phyloP scores from a whole-genome alignment of 345 rosid genomes.

The Salix dunnii region DNA sequence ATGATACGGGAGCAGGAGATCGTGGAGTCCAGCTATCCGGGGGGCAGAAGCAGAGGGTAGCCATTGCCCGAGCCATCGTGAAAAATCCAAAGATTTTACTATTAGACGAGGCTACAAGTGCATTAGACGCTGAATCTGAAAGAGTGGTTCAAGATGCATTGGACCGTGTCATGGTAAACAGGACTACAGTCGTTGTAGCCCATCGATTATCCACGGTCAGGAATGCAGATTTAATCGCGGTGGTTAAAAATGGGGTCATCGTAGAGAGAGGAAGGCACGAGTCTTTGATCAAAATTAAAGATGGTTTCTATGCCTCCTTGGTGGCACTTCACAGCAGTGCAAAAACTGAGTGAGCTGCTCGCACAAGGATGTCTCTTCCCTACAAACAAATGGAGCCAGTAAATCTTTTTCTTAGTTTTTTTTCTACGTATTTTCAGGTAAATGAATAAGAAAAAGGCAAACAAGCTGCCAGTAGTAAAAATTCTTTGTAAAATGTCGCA shows the following conservation, averaged over 20 bases:
- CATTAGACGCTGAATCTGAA: slow-evolving; percentile 48
- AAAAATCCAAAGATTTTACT: slow-evolving; percentile 43
- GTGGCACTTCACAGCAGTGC: slow-evolving; percentile 29
- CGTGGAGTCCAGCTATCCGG: slow-evolving; percentile 53
- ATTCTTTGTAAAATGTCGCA: not conserved
- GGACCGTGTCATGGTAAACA: slow-evolving; percentile 33
- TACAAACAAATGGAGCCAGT: not conserved
- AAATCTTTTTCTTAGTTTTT: not conserved
- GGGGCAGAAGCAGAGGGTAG: slow-evolving; percentile 46
- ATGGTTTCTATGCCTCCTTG: slow-evolving; percentile 25
- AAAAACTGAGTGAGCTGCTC: slow-evolving; percentile 7
- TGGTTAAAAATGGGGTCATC: slow-evolving; percentile 47
- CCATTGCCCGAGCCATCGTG: slow-evolving; percentile 41
- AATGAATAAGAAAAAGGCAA: not conserved
- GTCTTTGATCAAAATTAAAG: slow-evolving; percentile 14
- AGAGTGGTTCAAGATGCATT: slow-evolving; percentile 49
- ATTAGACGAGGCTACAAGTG: slow-evolving; percentile 45
- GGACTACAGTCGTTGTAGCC: slow-evolving; percentile 55
- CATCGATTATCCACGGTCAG: slow-evolving; percentile 50
- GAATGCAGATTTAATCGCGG: slow-evolving; percentile 51
- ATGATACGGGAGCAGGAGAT: slow-evolving; percentile 46
- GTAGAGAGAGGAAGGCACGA: slow-evolving; percentile 44
- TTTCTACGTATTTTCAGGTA: not conserved
- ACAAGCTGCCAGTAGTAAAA: not conserved
- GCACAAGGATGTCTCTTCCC: not conserved